Evolutionary conservation across 2,329 filamentous ascomycete genomes (phyloP).

Genomic region (Apiospora pterosperma): DNA sequence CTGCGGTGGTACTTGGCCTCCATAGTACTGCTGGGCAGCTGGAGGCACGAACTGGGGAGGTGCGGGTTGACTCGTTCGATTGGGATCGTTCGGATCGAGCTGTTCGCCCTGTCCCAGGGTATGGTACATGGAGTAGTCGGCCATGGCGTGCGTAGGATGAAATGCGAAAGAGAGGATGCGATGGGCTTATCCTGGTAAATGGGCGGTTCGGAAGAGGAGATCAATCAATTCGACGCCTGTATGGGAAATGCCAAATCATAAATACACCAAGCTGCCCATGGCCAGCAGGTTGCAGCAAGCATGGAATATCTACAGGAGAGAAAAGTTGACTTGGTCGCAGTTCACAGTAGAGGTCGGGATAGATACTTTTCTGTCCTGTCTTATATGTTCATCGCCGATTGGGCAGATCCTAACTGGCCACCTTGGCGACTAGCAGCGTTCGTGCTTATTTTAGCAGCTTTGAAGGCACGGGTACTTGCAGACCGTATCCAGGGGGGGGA

Average conservation of each 20-base stretch:
- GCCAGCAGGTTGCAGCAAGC: conserved; percentile 1
- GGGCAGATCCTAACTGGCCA: conserved; percentile 1
- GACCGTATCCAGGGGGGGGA: not conserved
- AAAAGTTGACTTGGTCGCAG: not conserved
- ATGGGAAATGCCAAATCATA: not conserved
- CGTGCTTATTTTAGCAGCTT: not conserved
- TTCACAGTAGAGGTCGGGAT: not conserved
- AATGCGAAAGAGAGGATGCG: not conserved
- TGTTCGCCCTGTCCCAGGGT: conserved; percentile 54
- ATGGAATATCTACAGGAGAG: not conserved
- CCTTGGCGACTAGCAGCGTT: not conserved
- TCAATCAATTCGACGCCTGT: not conserved
- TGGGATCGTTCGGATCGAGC: conserved; percentile 52
- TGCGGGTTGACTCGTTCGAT: conserved; percentile 46
- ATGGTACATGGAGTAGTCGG: conserved; percentile 54
- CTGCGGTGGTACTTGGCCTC: conserved; percentile 33
- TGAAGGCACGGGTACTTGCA: not conserved
- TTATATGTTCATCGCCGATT: not conserved
- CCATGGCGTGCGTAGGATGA: conserved; percentile 35
- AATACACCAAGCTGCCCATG: conserved; percentile 1
- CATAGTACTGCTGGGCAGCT: conserved; percentile 50
- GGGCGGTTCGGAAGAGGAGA: not conserved
- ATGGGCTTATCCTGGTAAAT: not conserved
- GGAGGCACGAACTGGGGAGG: conserved; percentile 55
- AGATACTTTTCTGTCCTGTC: not conserved